Evolutionary conservation across 1,284 basidiomycete genomes (phyloP).

Genomic region (Puccinia hordei): DNA sequence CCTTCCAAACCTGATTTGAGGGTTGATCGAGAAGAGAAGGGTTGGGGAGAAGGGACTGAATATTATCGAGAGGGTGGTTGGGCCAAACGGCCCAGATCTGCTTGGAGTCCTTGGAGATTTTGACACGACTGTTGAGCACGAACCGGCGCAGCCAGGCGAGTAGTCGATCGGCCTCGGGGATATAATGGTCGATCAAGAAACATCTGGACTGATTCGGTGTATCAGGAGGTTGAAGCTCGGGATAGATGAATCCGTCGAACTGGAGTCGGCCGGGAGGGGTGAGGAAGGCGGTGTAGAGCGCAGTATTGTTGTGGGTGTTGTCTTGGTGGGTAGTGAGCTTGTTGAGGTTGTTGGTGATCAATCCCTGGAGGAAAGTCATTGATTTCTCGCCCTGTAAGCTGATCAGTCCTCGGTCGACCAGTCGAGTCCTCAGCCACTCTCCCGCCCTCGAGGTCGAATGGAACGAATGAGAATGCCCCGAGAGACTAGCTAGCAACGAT

Average conservation of each 20-base stretch:
- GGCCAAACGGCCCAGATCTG: constrained; percentile 81
- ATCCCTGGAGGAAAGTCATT: constrained; percentile 38
- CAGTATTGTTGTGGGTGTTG: background rate
- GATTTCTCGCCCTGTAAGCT: constrained; percentile 29
- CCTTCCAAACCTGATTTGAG: constrained; percentile 25
- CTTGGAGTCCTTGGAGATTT: constrained; percentile 73
- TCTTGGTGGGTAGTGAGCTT: background rate
- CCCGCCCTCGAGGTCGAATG: background rate
- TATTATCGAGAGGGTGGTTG: constrained; percentile 58
- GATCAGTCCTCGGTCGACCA: constrained; percentile 23
- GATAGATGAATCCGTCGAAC: constrained; percentile 83
- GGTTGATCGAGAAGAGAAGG: background rate
- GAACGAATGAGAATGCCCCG: constrained; percentile 7
- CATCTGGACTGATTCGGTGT: background rate
- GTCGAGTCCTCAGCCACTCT: constrained; percentile 35
- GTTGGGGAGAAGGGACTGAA: constrained; percentile 3
- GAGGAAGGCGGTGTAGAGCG: constrained; percentile 33
- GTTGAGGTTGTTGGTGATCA: constrained; percentile 33
- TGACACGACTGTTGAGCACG: constrained; percentile 85
- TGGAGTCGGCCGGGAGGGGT: constrained; percentile 76
- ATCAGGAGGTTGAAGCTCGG: constrained; percentile 56
- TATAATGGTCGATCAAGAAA: constrained; percentile 73
- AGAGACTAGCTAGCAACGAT: no score
- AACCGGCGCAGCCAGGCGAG: constrained; percentile 75
- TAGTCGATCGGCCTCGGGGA: constrained; percentile 64